A percentile compares a stretch with the other conserved stretches of the same genome.
Conservation (phyloP, 352 stramenopile species). For the Saprolegnia parasitica region DNA sequence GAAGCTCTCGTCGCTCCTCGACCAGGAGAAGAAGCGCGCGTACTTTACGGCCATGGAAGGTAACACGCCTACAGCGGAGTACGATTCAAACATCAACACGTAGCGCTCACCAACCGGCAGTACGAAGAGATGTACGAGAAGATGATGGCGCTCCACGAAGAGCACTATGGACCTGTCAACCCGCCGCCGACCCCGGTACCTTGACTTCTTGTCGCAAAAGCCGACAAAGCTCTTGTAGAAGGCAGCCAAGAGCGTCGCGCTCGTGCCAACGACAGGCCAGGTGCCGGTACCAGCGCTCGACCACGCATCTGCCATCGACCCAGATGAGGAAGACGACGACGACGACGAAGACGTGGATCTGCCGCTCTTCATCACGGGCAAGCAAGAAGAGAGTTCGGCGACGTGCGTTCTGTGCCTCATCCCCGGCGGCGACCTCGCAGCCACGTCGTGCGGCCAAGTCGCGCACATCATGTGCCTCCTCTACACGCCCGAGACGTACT, state of each 20-base stretch:
- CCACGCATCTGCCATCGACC: not conserved
- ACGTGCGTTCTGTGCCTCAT: conserved; percentile 68
- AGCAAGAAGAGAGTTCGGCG: conserved; percentile 65
- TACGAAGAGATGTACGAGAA: conserved; percentile 73
- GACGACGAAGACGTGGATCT: conserved; percentile 31
- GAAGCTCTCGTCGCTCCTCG: conserved; percentile 37
- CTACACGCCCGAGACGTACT: conserved; percentile 82
- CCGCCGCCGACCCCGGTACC: not conserved
- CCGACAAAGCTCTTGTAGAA: not conserved
- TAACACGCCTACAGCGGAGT: conserved; percentile 41
- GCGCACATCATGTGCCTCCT: conserved; percentile 77
- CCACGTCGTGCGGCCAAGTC: conserved; percentile 51
- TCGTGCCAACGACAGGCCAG: not conserved
- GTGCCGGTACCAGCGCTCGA: not conserved
- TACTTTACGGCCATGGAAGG: conserved; percentile 11
- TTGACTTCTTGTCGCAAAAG: not conserved
- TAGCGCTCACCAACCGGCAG: conserved; percentile 33
- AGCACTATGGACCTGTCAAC: conserved; percentile 14
- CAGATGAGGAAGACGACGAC: conserved; percentile 18
- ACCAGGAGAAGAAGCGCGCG: conserved; percentile 39
- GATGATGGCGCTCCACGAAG: conserved; percentile 36
- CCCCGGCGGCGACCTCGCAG: conserved; percentile 68
- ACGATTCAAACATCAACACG: not conserved
- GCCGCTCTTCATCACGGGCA: conserved; percentile 63
- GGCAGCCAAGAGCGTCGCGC: not conserved